Evolutionary conservation across 1,284 basidiomycete species (phyloP), one percentile per base, ranked within the genome.

Genomic region (Trichosporon sp.): DNA sequence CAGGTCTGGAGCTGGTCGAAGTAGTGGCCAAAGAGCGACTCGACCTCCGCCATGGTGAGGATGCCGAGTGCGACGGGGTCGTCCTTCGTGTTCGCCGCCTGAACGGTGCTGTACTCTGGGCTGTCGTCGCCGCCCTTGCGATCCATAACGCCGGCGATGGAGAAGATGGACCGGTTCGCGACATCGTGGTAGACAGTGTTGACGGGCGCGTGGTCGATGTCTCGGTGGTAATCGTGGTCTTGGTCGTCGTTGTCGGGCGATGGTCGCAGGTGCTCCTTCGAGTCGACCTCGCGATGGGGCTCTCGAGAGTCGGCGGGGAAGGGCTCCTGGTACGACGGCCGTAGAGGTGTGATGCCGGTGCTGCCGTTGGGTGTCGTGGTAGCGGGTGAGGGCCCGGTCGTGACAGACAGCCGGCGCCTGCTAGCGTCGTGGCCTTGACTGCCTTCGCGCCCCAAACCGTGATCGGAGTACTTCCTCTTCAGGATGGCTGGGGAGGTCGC

Each of bases 1-100:
- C 73, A 74, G 8, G 73, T 74, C 66, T 74, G 73, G 27, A 74
- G 67, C 64, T 74, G 73, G 58, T 74, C 70, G 65, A 72, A 71
- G 67, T 74, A 74, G 67, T 74, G 73, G 1, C 60, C 67, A 32
- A 74, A 74, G 13, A 74, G 65, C 42, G 73, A 74, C 27, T 74
- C 73, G 62, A 67, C 70, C 44, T 74, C 73, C 18, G 68, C 69
- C 44, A 69, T 66, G 8, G 73, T 68, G n/a, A 74, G 65, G 7
- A 74, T 35, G 5, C 71, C 73, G 2, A 68, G 63, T 2, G 56
- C 66, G 11, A 74, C 53, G 6, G 70, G 73, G 58, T 74, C 73
- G 53, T 74, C 71, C 18, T 31, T 53, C 12, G 38, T 62, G 27
- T 31, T 65, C 38, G 47, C 8, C 7, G 35, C 29, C 42, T 47